Base-by-base conservation (phyloP, 164 flowering plant species). In the Umbellularia californica region DNA sequence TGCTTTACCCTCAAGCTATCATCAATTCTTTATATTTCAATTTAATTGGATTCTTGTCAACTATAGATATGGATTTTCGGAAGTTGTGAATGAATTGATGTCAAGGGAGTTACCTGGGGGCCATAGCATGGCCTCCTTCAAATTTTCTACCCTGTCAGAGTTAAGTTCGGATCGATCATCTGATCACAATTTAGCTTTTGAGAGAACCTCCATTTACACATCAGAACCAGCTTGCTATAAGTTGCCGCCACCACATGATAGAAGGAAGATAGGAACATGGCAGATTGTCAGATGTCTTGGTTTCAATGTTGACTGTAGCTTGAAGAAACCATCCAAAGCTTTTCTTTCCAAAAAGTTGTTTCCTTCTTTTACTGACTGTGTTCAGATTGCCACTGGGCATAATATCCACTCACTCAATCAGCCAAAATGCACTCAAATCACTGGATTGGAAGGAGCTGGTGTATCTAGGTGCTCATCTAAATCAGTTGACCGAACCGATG, bases 361-460 rank as follows among this genome's bases (percentile, higher is more conserved):
- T 58, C 58, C 69, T 52, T 35, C 79, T 52, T 64, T 76, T 70
- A 52, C 76, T 51, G 77, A 78, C 60, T 80, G 58, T 75, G 71
- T 78, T 76, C 81, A 72, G 72, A n/a, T 71, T 15, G 50, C 66
- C 62, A 77, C 81, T 65, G 35, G 79, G 51, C 71, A 33, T 73
- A 27, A 23, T n/a, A 24, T 76, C 50, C 52, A 41, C 69, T 79
- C 82, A n/a, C 77, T 76, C 64, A 70, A 19, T 66, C 80, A 78
- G 66, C 75, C 85, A 22, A 77, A 79, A 58, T 79, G 71, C 30
- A 22, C 76, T 50, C 76, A 72, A 69, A 78, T 77, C 70, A 80
- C 80, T 58, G 69, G 78, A n/a, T 72, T 74, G 13, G 66, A 73
- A n/a, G 67, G 84, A 68, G 77, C 77, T 19, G 50, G 71, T 33